These are phyloP conservation scores for Pyronema domesticum DNA, from an alignment of 495 filamentous ascomycete genomes.

Conservation along the genomic window DNA sequence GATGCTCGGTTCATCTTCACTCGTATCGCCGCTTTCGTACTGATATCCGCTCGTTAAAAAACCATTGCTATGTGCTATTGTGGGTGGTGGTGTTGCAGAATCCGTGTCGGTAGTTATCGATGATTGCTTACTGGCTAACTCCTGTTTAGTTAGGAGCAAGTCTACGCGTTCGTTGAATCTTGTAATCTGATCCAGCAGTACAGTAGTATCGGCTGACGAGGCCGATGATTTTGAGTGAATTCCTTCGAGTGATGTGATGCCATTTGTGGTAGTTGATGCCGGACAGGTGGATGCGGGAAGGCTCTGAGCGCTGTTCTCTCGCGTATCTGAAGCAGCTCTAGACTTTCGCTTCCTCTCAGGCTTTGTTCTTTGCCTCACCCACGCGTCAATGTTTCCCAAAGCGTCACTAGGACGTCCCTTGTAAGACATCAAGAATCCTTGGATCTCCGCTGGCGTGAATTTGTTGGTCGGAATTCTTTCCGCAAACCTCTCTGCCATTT, in stretches of 20 bases:
- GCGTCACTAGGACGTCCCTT: constrained; percentile 37
- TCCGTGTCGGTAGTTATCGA: background rate
- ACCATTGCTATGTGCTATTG: background rate
- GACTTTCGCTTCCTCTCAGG: constrained; percentile 23
- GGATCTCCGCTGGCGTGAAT: constrained; percentile 52
- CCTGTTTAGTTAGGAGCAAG: too few species aligned
- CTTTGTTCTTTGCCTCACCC: constrained; percentile 28
- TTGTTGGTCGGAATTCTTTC: constrained; percentile 33
- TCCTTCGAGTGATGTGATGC: background rate
- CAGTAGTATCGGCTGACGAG: background rate
- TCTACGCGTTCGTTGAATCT: background rate
- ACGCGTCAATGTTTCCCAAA: constrained; percentile 28
- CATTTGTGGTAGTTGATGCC: background rate
- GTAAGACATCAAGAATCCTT: constrained; percentile 42
- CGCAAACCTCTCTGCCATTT: constrained; percentile 35
- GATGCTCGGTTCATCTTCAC: background rate
- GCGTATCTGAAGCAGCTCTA: constrained; percentile 4
- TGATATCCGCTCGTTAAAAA: background rate
- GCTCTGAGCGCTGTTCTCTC: background rate
- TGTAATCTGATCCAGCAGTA: background rate
- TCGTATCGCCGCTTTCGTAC: background rate
- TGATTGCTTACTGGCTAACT: too few species aligned
- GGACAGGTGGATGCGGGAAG: background rate
- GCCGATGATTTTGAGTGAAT: background rate
- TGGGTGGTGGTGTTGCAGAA: background rate